These are phyloP conservation scores for Penicillium sp. DNA, from an alignment of 2,329 filamentous ascomycete genomes.

Conservation along the genomic window DNA sequence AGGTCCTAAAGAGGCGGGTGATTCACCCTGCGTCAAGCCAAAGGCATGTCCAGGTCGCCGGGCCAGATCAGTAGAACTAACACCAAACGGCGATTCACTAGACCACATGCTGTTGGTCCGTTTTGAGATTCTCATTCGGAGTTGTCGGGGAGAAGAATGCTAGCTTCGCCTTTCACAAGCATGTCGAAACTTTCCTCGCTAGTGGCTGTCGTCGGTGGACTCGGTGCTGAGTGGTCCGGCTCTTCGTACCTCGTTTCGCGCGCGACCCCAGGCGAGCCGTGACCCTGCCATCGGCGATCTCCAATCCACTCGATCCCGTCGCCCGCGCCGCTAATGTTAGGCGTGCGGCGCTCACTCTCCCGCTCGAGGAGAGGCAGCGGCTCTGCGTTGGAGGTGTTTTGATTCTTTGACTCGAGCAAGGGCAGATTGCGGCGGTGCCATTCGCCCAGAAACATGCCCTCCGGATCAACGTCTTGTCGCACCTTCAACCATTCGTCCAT, in stretches of 20 bases:
- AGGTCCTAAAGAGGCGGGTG: background rate
- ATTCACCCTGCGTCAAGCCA: slow-evolving; percentile 12
- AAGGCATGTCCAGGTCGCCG: slow-evolving; percentile 1
- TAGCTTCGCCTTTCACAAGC: slow-evolving; percentile 45
- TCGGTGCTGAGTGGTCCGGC: slow-evolving; percentile 24
- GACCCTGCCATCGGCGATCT: slow-evolving; percentile 30
- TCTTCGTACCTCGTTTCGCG: slow-evolving; percentile 11
- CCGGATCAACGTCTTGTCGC: slow-evolving; percentile 68
- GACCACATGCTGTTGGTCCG: slow-evolving; percentile 2
- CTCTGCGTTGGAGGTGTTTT: slow-evolving; percentile 11
- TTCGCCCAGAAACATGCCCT: slow-evolving; percentile 84
- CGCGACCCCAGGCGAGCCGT: slow-evolving; percentile 1
- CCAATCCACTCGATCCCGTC: slow-evolving; percentile 46
- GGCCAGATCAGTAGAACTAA: slow-evolving; percentile 13
- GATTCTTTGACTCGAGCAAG: slow-evolving; percentile 24
- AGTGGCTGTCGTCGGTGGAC: slow-evolving; percentile 39
- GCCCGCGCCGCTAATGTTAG: slow-evolving; percentile 29
- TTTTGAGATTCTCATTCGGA: background rate
- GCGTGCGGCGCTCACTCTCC: slow-evolving; percentile 35
- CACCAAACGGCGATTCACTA: slow-evolving; percentile 7
- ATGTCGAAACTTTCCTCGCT: slow-evolving; percentile 51
- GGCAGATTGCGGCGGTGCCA: slow-evolving; percentile 77
- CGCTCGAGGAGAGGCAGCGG: slow-evolving; percentile 45
- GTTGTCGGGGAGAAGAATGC: slow-evolving; percentile 33
- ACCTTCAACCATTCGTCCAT: slow-evolving; percentile 66